A percentile compares a stretch with the other conserved stretches of the same genome.
phyloP scores from a whole-genome alignment of 2,329 filamentous ascomycete species.

The Karstenula rhodostoma region DNA sequence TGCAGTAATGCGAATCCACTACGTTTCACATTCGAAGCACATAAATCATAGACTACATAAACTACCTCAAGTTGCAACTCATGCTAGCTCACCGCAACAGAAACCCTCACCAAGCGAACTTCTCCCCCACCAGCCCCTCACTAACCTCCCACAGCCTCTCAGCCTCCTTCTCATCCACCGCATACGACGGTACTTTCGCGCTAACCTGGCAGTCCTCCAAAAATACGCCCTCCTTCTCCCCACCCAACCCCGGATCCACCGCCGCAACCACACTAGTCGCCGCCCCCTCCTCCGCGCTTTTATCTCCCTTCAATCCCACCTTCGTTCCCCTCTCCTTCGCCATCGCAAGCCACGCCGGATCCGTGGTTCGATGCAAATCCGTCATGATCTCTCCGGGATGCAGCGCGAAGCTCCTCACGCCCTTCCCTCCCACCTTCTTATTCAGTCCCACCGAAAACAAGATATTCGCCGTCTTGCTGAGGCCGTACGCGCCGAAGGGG shows the following conservation, averaged over 20 bases:
- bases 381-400: slow-evolving; percentile 25
- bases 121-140: slow-evolving; percentile 22
- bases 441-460: slow-evolving; percentile 14
- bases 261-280: slow-evolving; percentile 48
- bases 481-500: slow-evolving; percentile 22
- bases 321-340: neutral
- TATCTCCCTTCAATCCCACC: slow-evolving; percentile 23
- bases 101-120: slow-evolving; percentile 19
- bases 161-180: slow-evolving; percentile 33
- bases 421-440: slow-evolving; percentile 6
- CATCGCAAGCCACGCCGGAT: neutral
- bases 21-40: neutral
- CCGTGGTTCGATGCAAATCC: slow-evolving; percentile 1
- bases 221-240: slow-evolving; percentile 30
- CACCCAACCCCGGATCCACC: slow-evolving; percentile 33
- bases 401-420: slow-evolving; percentile 14
- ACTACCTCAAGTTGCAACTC: neutral
- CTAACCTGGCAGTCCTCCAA: slow-evolving; percentile 13
- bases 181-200: slow-evolving; percentile 18
- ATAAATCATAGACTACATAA: neutral
- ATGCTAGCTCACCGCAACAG: neutral
- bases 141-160: slow-evolving; percentile 35
- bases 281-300: slow-evolving; percentile 44
- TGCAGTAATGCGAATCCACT: neutral
- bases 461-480: slow-evolving; percentile 25